phyloP scores from a whole-genome alignment of 345 rosid species.

The Eucalyptus microcorys region DNA sequence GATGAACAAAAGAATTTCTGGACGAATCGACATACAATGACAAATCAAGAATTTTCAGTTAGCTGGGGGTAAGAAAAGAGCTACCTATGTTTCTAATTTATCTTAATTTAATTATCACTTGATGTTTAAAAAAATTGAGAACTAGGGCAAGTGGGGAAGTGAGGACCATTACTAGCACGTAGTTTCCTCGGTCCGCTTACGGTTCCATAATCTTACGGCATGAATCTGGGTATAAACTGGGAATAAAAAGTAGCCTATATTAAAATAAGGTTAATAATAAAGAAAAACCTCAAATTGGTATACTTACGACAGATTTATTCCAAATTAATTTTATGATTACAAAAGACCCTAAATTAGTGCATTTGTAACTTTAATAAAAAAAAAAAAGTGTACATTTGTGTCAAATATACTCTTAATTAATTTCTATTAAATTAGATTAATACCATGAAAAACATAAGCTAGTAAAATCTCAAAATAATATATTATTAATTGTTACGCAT shows the following conservation, averaged over 20 bases:
- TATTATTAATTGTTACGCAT: rapidly evolving
- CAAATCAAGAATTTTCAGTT: not conserved
- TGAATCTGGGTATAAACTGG: not conserved
- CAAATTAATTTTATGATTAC: too few relatives aligned
- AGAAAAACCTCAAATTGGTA: rapidly evolving
- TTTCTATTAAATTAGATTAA: rapidly evolving
- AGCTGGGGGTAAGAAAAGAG: not conserved
- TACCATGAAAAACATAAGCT: rapidly evolving
- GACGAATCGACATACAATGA: not conserved
- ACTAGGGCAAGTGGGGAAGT: not conserved
- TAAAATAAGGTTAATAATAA: rapidly evolving
- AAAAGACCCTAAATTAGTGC: too few relatives aligned
- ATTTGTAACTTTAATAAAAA: too few relatives aligned
- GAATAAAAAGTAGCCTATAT: not conserved
- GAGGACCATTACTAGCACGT: not conserved
- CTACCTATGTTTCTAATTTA: not conserved
- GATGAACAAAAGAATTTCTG: not conserved
- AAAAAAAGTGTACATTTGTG: too few relatives aligned
- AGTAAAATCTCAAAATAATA: too few relatives aligned
- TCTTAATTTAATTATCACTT: not conserved
- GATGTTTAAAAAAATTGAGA: not conserved
- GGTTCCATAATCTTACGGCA: not conserved
- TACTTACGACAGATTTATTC: rapidly evolving
- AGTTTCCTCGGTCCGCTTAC: not conserved
- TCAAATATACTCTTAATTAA: too few relatives aligned